These are phyloP conservation scores for Pigoraptor vietnamica DNA, from an alignment of 78 protist genomes.

Conservation along the genomic window DNA sequence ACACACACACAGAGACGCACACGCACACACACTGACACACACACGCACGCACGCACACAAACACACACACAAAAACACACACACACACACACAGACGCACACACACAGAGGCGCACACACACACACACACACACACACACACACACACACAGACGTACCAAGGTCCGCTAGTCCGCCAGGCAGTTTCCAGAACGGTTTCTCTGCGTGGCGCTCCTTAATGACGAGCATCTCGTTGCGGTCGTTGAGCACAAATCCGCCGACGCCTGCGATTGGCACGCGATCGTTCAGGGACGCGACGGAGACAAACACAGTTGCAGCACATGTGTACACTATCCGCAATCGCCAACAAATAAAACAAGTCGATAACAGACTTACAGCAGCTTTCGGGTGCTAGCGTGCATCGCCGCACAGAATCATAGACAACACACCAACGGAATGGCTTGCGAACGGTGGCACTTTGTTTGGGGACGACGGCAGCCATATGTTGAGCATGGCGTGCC, in stretches of 20 bases:
- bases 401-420: not conserved
- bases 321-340: not conserved
- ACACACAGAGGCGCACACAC: too few species aligned
- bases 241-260: conserved; percentile 3
- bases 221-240: not conserved
- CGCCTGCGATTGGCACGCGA: not conserved
- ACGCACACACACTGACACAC: too few species aligned
- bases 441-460: not conserved
- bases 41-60: too few species aligned
- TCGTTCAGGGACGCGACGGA: not conserved
- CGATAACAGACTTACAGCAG: too few species aligned
- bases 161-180: not conserved
- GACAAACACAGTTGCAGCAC: not conserved
- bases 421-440: not conserved
- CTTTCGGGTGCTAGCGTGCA: too few species aligned
- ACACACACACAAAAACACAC: too few species aligned
- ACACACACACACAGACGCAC: too few species aligned
- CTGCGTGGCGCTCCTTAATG: not conserved
- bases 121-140: too few species aligned
- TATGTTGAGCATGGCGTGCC: not conserved
- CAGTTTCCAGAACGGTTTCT: not conserved
- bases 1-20: too few species aligned
- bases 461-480: not conserved
- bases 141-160: too few species aligned
- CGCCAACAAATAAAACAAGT: not conserved